These are phyloP conservation scores for Cicer cuneatum DNA, from an alignment of 306 rosid species.

Conservation along the genomic window DNA sequence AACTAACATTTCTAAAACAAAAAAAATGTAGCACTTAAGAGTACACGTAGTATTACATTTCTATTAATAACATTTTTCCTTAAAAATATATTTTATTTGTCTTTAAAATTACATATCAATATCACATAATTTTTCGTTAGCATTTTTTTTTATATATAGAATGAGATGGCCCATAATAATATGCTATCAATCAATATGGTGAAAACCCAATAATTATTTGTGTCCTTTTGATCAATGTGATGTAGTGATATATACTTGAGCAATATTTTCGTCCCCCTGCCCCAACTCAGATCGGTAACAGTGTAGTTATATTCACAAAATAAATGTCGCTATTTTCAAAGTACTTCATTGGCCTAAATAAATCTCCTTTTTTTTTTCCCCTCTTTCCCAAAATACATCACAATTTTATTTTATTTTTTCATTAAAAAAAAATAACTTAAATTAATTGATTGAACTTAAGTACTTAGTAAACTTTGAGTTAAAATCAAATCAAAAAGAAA, in stretches of 20 bases:
- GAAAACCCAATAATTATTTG: constrained; percentile 16
- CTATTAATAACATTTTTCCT: no score
- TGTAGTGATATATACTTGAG: constrained; percentile 28
- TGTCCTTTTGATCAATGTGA: constrained; percentile 23
- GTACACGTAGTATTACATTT: no score
- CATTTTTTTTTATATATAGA: neutral
- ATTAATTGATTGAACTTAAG: no score
- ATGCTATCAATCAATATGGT: no score
- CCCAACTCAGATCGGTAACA: constrained; percentile 46
- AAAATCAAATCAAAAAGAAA: no score
- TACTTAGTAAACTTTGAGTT: no score
- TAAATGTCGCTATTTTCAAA: constrained; percentile 44
- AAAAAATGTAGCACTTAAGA: no score
- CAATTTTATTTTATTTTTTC: no score
- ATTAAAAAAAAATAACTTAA: neutral
- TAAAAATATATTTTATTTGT: neutral
- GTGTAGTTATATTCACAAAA: constrained; percentile 42
- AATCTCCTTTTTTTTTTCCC: constrained; percentile 39
- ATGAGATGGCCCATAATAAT: neutral
- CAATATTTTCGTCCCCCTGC: constrained; percentile 27
- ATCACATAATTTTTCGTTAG: neutral
- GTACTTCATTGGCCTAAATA: constrained; percentile 44
- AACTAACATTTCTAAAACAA: no score
- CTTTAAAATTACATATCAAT: neutral
- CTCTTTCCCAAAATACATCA: constrained; percentile 37